Base-by-base conservation (phyloP, 140 eudicot species). In the Oenanthe javanica region DNA sequence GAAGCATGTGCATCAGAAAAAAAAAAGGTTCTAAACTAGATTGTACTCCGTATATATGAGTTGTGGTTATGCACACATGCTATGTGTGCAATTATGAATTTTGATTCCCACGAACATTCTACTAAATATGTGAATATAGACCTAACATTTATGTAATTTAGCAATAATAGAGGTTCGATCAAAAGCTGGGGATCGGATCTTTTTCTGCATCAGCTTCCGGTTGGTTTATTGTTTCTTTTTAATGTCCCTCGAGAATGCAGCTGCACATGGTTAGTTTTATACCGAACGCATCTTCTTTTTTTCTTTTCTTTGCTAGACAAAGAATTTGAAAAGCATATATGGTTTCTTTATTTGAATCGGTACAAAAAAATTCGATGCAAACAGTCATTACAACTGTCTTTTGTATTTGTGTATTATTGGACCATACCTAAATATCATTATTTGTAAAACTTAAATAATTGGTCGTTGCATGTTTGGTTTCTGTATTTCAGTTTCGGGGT, bases 261-360 rank as follows among this genome's bases (percentile, higher is more conserved):
- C 70, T 57, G 80, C 80, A 54, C 80, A 77, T 77, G 80, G 55
- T 18, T 57, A 19, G 72, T 57, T 49, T 54, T 5, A 2, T 21
- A 59, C 21, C 6, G 23, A 42, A 1, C 42, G 23, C 5, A 9
- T 36, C 25, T 23, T 16, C 25, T 23, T 75, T 38, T 18, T 71
- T 42, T 36, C n/a, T 70, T 36, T 69, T 69, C 19, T 69, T 67
- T 38, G 46, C 21, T 2, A 16, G 18, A 72, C 46, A 36, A 19
- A 72, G 19, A 16, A 23, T 42, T 8, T 45, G 54, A 21, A 71
- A 38, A 16, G 46, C 47, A 43, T 31, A 31, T 31, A 31, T 38
- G 67, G 5, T 71, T 15, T 71, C 76, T 71, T 21, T 71, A 1
- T 40, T 14, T 71, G 21, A 40, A 42, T 71, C 51, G 12, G n/a